A percentile compares a stretch with the other conserved stretches of the same genome.
These are phyloP conservation scores for Cinnamomum micranthum DNA, from an alignment of 164 flowering plant species.

Conservation along the genomic window DNA sequence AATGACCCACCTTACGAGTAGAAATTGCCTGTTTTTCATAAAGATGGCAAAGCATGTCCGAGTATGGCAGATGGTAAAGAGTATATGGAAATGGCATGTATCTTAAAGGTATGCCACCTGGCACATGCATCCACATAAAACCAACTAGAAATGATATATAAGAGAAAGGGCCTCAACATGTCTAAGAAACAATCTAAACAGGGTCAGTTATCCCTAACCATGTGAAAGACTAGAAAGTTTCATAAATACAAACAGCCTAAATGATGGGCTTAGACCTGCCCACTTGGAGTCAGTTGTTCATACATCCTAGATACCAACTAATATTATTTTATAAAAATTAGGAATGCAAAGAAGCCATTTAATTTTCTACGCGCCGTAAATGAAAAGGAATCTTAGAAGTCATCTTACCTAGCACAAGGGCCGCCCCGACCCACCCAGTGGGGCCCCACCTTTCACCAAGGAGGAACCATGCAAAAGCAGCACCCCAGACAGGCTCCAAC, in stretches of 20 bases:
- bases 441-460: slow-evolving; percentile 90
- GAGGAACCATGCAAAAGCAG: slow-evolving; percentile 90
- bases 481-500: slow-evolving; percentile 93
- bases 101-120: no score
- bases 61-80: no score
- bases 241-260: not conserved
- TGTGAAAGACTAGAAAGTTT: not conserved
- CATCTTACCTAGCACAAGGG: slow-evolving; percentile 60
- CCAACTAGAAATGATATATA: no score
- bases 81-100: no score
- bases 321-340: not conserved
- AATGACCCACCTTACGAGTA: no score
- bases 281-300: no score
- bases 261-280: no score
- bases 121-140: no score
- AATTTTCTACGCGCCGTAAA: not conserved
- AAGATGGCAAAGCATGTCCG: no score
- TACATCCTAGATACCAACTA: not conserved
- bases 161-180: no score
- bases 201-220: not conserved
- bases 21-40: no score
- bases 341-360: not conserved
- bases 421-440: slow-evolving; percentile 85
- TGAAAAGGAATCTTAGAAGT: not conserved
- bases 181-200: no score